Evolutionary conservation across 495 filamentous ascomycete genomes (phyloP).

Genomic region (Immersiella caudata): DNA sequence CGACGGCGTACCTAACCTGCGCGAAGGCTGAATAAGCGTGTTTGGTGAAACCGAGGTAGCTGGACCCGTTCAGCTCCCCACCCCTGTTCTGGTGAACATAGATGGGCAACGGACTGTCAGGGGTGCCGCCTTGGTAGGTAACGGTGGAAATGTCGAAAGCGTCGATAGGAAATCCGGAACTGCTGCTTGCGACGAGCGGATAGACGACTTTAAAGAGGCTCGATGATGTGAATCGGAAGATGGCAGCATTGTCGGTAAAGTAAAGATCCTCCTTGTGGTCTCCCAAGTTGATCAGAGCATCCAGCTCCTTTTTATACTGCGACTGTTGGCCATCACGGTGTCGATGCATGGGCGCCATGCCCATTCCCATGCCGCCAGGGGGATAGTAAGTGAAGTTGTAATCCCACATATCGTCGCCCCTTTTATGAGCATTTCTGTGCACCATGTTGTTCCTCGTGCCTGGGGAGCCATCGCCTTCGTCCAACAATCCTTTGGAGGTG

Average conservation of each 20-base stretch:
- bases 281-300: neutral
- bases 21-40: neutral
- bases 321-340: neutral
- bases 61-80: conserved; percentile 7
- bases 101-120: neutral
- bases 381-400: neutral
- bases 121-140: neutral
- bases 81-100: neutral
- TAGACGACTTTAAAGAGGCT: neutral
- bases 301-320: neutral
- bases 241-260: neutral
- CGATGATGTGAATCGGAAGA: neutral
- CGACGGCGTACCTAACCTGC: neutral
- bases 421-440: neutral
- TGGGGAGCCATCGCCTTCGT: neutral
- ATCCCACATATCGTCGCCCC: neutral
- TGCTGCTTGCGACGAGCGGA: neutral
- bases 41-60: conserved; percentile 2
- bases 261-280: neutral
- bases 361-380: neutral
- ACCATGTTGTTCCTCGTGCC: neutral
- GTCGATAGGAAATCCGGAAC: neutral
- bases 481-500: neutral
- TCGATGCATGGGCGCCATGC: neutral
- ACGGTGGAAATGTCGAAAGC: conserved; percentile 2